Base-by-base conservation (phyloP, 805 yeast genomes). In the Pichia manshurica region DNA sequence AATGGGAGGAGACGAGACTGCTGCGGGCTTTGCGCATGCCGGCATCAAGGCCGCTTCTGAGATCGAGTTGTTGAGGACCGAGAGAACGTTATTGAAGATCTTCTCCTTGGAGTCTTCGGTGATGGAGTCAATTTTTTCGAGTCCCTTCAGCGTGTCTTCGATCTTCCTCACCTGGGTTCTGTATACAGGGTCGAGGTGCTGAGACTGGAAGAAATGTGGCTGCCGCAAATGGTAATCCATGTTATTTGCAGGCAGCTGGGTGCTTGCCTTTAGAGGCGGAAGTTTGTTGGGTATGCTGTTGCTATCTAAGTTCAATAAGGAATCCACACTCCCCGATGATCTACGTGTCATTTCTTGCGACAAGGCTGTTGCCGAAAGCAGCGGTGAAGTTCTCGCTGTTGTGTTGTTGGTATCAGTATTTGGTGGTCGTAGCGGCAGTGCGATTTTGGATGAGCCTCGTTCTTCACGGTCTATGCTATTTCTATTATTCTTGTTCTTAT, bases 61-160 rank as follows among this genome's bases (percentile, higher is more conserved):
- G 12, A 46, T 36, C 17, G 45, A 40, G 23, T 20, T 37, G 19
- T 46, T 35, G 5, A 46, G 19, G 1, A 46, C 35, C 10, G 32
- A 21, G 10, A 46, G 31, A 3, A 46, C 49, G 19, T 41, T 41
- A 29, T 36, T 46, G 13, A 39, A 41, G 4, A 46, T 46, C 33
- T 35, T 28, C n/a, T 41, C 45, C 29, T 46, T 46, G 1, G 45
- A 41, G 29, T 31, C 45, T 12, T 41, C 34, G 1, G 49, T 25
- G 0, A 46, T 46, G 4, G 21, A 37, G 7, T 40, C 31, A n/a
- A 40, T 28, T 3, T 31, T 28, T 22, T 46, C 42, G 2, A 46
- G 12, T 25, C 22, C 39, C n/a, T 35, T 46, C 12, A 46, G 15
- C 2, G 49, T 40, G 19, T 34, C 41, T 46, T 46, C 49, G 7